A percentile compares a stretch with the other conserved stretches of the same genome.
Conservation (phyloP, 78 protist species). For the Dictyostelium intermedium region DNA sequence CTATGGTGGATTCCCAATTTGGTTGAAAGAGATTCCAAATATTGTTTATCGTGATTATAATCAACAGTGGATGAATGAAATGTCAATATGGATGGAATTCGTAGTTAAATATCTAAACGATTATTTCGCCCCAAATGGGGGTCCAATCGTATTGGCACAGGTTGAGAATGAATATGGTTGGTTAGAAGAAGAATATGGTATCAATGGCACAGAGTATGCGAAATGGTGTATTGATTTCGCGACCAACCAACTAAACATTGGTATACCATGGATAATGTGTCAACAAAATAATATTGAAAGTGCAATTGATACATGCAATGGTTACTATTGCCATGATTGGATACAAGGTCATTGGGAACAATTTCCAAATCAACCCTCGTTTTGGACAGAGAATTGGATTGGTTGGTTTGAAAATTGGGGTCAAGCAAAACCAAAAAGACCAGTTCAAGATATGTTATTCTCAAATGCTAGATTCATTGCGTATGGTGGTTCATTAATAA, state of each 20-base stretch:
- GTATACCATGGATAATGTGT: constrained; percentile 74
- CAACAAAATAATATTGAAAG: constrained; percentile 5
- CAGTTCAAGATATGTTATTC: constrained; percentile 14
- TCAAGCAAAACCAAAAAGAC: constrained; percentile 1
- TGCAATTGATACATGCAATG: constrained; percentile 8
- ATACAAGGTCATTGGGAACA: background rate
- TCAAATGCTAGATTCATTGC: constrained; percentile 5
- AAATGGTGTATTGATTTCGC: constrained; percentile 25
- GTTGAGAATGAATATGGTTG: constrained; percentile 81
- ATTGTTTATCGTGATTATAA: constrained; percentile 30
- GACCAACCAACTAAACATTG: background rate
- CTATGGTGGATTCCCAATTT: constrained; percentile 81
- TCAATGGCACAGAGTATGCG: constrained; percentile 6
- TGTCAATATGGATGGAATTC: constrained; percentile 6
- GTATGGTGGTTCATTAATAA: constrained; percentile 23
- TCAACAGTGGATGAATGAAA: constrained; percentile 31
- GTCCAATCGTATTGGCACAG: constrained; percentile 75
- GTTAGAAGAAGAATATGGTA: constrained; percentile 39
- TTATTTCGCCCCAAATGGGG: constrained; percentile 31
- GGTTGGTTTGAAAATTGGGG: constrained; percentile 35
- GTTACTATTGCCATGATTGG: constrained; percentile 60
- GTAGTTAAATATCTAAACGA: background rate
- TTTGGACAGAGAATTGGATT: constrained; percentile 42
- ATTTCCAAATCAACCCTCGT: constrained; percentile 28
- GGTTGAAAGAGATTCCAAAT: constrained; percentile 44